Base-by-base conservation (phyloP, 257 asterid genomes). In the Cruciata laevipes region DNA sequence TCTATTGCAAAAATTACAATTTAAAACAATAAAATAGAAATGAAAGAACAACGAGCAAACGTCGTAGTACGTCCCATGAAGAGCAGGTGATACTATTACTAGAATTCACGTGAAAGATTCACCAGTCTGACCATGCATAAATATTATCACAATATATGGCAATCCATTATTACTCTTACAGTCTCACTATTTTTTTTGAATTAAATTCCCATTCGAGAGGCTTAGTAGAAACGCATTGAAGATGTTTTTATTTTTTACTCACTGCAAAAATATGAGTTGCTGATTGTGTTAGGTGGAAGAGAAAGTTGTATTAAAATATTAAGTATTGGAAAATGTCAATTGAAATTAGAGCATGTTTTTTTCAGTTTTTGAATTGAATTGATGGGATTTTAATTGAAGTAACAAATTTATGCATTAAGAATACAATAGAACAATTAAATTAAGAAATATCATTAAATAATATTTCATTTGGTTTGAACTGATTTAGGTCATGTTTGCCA, bases 21-120 rank as follows among this genome's bases (percentile, higher is more conserved):
- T 47, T 16, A 14, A 17, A 7, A 16, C 1, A 47, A 3, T 10
- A 16, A 47, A 47, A 47, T 3, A 8, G 16, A 47, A 47, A 0
- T 24, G 24, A 51, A 32, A 51, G 21, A 51, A 24, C 24, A 51
- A 42, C 2, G 51, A 42, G 51, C 51, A 42, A 38, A 42, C 11
- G 53, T 4, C n/a, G 20, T 16, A 16, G 53, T 44, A 47, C 55
- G 55, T 47, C 20, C 24, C 24, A 53, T 53, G 27, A 53, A 53
- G 60, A 53, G 69, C 75, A 63, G 69, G 57, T 71, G 57, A 69
- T 27, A 25, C 61, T 44, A 17, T 51, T 65, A 65, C 58, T 44
- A 49, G 20, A 44, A 6, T 44, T 65, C 59, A 65, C 59, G 25
- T 65, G 69, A 52, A 47, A 66, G 31, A 14, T 66, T 49, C 59